Evolutionary conservation across 1,139 yeast genomes (phyloP), one percentile per base, ranked within the genome.

Genomic region (Diutina sp.): DNA sequence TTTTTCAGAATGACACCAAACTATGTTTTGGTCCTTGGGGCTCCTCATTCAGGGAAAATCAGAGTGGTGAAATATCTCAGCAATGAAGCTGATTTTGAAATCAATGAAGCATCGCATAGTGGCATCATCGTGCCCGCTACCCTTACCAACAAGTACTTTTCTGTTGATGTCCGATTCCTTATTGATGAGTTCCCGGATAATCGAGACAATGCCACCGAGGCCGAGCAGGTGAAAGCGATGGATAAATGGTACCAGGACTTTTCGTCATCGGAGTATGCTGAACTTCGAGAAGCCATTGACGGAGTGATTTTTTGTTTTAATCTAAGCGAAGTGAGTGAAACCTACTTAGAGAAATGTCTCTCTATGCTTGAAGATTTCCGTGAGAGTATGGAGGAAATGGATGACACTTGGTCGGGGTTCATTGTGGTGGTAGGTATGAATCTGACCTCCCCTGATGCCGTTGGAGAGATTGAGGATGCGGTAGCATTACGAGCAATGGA

Each of bases 181-280:
- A 64, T 76, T 1, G 80, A 76, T 57, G 80, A 76, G 60, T 74
- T 62, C 57, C 74, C 76, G 0, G 71, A 69, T 18, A 51, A 58
- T 11, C 50, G 55, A 57, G 69, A 52, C 18, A 30, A 2, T 3
- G 3, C 46, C 45, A 3, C 55, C 45, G 12, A 29, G 14, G 11
- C 52, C 21, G 51, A 54, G 11, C 60, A 61, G 45, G 21, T 62
- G 4, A 58, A 58, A 4, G 64, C 61, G 7, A 65, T 74, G 46
- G 45, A 57, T 2, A 55, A 60, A 25, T 76, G 79, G 77, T 54
- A 38, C 38, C 53, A 59, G 0, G 79, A 76, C 57, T 73, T 75
- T 57, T 38, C 51, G 8, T 59, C 66, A 1, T 68, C 62, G 0
- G 78, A 73, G 46, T 68, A 62, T 57, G 57, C 60, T n/a, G 80